Evolutionary conservation across 768 basidiomycete genomes (phyloP).

Genomic region (Termitomyces sp.): DNA sequence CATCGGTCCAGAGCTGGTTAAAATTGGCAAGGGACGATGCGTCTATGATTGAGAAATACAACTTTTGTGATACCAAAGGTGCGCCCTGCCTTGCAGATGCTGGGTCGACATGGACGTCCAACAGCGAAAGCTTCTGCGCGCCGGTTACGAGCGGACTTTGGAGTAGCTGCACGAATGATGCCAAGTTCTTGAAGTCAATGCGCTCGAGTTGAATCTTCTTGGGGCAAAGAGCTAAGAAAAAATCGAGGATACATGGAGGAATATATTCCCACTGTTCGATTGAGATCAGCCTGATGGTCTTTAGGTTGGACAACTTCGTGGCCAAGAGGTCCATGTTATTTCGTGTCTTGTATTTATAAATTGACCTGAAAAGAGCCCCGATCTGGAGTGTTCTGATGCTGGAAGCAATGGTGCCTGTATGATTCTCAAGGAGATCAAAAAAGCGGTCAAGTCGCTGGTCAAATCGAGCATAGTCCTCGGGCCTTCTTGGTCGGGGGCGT

Average conservation of each 20-base stretch:
- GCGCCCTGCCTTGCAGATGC: no score
- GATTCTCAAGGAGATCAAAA: not conserved
- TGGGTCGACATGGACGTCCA: not conserved
- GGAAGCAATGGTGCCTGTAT: not conserved
- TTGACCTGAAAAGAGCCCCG: not conserved
- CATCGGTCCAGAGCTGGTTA: not conserved
- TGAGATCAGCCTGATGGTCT: not conserved
- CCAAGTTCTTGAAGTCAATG: not conserved
- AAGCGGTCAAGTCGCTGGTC: not conserved
- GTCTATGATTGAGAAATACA: not conserved
- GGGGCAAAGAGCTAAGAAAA: not conserved
- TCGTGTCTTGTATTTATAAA: not conserved
- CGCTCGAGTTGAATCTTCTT: not conserved
- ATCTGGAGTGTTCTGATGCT: not conserved
- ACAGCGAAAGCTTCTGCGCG: not conserved
- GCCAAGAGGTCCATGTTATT: not conserved
- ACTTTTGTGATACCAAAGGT: not conserved
- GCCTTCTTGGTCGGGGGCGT: no score
- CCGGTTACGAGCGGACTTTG: not conserved
- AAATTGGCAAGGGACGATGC: not conserved
- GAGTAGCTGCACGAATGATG: not conserved
- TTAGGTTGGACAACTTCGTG: not conserved
- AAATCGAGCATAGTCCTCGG: no score
- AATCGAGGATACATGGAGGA: not conserved
- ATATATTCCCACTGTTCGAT: not conserved